Evolutionary conservation across 2,329 filamentous ascomycete genomes (phyloP), one percentile per base, ranked within the genome.

Genomic region (Aspergillus aculeatinus): DNA sequence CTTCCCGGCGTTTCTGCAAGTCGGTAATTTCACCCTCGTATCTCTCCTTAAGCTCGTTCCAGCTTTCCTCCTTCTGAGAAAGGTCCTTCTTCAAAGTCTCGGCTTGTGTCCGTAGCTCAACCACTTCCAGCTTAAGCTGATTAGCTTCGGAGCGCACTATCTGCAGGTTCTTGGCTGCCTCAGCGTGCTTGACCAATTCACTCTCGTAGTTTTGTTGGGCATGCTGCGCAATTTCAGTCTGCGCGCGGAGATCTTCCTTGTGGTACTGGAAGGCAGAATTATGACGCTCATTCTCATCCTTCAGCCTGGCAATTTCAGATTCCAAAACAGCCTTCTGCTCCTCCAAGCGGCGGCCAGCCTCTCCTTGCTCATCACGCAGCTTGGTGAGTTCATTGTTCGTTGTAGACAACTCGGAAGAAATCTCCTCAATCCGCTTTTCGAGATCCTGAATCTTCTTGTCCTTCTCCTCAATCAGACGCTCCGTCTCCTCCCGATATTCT

Each of bases 191-290:
- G 69, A 96, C 85, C 11, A 99, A 83, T 74, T 99, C 95, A 63
- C 88, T 88, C 75, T 99, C 96, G 72, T 99, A 99, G 67, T 95
- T 93, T 72, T 96, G 89, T 73, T 99, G 95, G 3, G 95, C 92
- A 74, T 92, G 90, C 56, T 92, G 88, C 2, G 95, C 92, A 70
- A 99, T 98, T 49, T 96, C 90, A 29, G 94, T 93, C 75, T 99
- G 95, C 0, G 91, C 89, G 63, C 95, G 93, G 48, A 98, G 85
- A 69, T 98, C 93, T 68, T 96, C 90, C 72, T 96, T 91, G 72
- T 96, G 90, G 72, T 90, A 92, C 65, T 91, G 88, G 33, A 91
- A 88, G 53, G 92, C 89, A 62, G 92, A 89, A 61, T 87, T 83
- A 73, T 94, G 89, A 56, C 90, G 86, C 65, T 92, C 90, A 60